Conservation (phyloP, 345 rosid species). For the Eucalyptus pauciflora region DNA sequence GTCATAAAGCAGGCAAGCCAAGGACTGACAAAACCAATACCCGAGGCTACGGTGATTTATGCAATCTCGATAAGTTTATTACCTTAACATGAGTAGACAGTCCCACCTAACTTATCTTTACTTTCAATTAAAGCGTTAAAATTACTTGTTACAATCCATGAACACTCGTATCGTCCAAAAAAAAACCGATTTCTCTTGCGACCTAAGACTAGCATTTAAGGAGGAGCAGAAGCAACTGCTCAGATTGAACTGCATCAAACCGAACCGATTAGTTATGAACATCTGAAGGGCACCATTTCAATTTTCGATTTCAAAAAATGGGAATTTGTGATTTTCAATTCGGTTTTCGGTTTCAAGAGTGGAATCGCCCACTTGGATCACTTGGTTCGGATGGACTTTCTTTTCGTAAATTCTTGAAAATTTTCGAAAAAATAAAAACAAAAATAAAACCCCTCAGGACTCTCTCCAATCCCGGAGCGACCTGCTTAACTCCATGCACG, state of each 20-base stretch:
- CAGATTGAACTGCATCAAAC: too few species aligned
- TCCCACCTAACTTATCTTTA: background rate
- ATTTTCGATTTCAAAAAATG: too few species aligned
- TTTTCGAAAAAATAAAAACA: too few species aligned
- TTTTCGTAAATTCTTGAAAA: too few species aligned
- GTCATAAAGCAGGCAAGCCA: background rate
- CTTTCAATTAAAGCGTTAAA: background rate
- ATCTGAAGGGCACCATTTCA: too few species aligned
- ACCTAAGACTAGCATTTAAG: background rate
- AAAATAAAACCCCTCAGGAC: too few species aligned
- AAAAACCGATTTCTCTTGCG: background rate
- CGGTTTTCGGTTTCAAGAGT: too few species aligned
- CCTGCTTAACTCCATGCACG: too few species aligned
- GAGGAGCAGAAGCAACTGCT: background rate
- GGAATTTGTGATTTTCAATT: too few species aligned
- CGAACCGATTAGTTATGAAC: too few species aligned
- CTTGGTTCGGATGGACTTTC: too few species aligned
- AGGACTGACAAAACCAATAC: background rate
- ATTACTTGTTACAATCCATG: background rate
- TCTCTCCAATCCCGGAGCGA: too few species aligned
- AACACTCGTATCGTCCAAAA: background rate
- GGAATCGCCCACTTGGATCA: accelerated
- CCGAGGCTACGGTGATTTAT: background rate
- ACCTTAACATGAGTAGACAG: background rate
- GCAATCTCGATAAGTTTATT: background rate